Percentiles rank a stretch among this genome's conserved stretches.
Conservation (phyloP, 2,329 filamentous ascomycete species). For the Helminthosporium solani region DNA sequence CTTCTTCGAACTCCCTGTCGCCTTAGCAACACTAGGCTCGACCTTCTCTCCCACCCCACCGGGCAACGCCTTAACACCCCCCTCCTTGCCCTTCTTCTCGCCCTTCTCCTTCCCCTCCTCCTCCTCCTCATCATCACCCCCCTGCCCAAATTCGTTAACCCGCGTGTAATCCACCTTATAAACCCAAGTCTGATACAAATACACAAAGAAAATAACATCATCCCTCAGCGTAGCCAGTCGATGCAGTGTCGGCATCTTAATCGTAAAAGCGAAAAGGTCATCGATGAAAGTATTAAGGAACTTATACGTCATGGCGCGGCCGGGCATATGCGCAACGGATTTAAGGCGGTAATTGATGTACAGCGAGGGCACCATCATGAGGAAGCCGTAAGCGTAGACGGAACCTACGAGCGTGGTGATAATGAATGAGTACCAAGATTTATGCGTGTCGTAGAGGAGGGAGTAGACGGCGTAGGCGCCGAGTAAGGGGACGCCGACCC, state of each 20-base stretch:
- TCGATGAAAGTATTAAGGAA: slow-evolving; percentile 99
- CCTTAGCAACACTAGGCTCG: slow-evolving; percentile 16
- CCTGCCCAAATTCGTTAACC: slow-evolving; percentile 97
- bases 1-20: slow-evolving; percentile 30
- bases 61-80: slow-evolving; percentile 41
- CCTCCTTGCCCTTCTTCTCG: slow-evolving; percentile 38
- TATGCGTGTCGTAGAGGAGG: slow-evolving; percentile 88
- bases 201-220: slow-evolving; percentile 97
- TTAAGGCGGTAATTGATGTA: slow-evolving; percentile 99
- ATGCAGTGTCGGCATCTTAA: slow-evolving; percentile 97
- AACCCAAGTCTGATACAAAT: slow-evolving; percentile 89
- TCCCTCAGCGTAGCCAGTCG: slow-evolving; percentile 88
- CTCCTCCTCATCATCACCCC: slow-evolving; percentile 65
- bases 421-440: slow-evolving; percentile 96
- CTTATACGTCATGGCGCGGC: slow-evolving; percentile 95
- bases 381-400: slow-evolving; percentile 96
- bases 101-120: slow-evolving; percentile 46
- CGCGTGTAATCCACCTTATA: slow-evolving; percentile 90
- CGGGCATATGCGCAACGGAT: slow-evolving; percentile 92
- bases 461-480: slow-evolving; percentile 89
- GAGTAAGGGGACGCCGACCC: slow-evolving; percentile 83
- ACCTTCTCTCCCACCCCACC: slow-evolving; percentile 33
- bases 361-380: slow-evolving; percentile 97
- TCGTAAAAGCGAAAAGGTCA: slow-evolving; percentile 96
- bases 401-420: slow-evolving; percentile 93